Base-by-base conservation (phyloP, 2,329 filamentous ascomycete species). In the Monosporascus sp. region DNA sequence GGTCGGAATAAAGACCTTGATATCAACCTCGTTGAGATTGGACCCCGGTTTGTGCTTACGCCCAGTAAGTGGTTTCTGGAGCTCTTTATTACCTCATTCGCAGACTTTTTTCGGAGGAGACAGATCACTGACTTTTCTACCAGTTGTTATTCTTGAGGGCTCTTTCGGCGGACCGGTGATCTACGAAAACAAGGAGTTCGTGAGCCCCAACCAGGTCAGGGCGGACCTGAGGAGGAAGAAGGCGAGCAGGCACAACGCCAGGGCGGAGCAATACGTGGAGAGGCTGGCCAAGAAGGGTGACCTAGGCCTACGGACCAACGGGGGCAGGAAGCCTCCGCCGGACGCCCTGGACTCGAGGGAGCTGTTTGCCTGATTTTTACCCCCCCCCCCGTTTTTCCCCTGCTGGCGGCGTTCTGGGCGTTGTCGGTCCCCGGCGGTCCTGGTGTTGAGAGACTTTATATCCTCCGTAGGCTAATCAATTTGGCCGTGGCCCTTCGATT, bases 111-210 rank as follows among this genome's bases (percentile, higher is more conserved):
- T 5, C 38, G 7, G 19, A n/a, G 7, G 6, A 14, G 38, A 41
- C 43, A 17, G 8, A 19, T 24, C 11, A 19, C 17, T n/a, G 17
- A 20, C 38, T 7, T 31, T 19, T 14, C n/a, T 11, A 26, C 8
- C 24, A 46, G 43, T 68, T 60, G 86, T 97, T 53, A 96, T 97
- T 61, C 85, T 96, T 63, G 94, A 99, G 70, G 91, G 91, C 44
- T 92, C 89, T 56, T 97, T 99, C 63, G 93, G 93, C 51, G 94
- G 94, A 0, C 93, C 94, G 3, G 91, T 97, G 60, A 95, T 99
- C 67, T 99, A 96, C 74, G 91, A 97, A 78, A 97, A 97, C 77
- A 94, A 91, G 79, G 88, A 96, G 70, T 99, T 96, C 65, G 89
- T 99, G 51, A 94, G 88, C 61, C 94, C 94, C 9, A 99, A 99